Percentiles rank a stretch among this genome's conserved stretches.
Conservation (phyloP, 148 eudicot species). For the Oxyria digyna region DNA sequence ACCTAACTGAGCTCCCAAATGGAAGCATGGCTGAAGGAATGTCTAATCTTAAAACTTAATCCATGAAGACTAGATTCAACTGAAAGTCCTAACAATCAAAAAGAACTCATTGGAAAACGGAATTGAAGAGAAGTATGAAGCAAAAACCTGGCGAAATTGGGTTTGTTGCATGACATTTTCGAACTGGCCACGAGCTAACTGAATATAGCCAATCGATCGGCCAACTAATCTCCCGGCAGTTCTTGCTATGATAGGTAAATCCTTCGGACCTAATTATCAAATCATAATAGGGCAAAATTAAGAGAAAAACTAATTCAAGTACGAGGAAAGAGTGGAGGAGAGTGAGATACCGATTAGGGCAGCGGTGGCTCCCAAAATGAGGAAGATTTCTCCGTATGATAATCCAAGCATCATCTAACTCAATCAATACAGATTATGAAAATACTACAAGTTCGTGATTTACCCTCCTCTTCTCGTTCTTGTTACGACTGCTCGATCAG, state of each 20-base stretch:
- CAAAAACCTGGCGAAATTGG: slow-evolving; percentile 77
- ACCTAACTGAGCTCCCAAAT: background rate
- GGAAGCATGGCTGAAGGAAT: background rate
- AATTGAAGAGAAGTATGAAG: background rate
- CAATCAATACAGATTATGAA: background rate
- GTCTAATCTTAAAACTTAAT: background rate
- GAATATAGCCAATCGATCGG: slow-evolving; percentile 80
- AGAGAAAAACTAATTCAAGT: background rate
- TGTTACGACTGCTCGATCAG: too few species aligned
- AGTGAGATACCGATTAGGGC: slow-evolving; percentile 26
- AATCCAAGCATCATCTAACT: slow-evolving; percentile 31
- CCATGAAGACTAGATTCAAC: background rate
- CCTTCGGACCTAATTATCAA: slow-evolving; percentile 57
- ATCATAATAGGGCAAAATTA: background rate
- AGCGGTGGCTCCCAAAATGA: slow-evolving; percentile 38
- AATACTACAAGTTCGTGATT: background rate
- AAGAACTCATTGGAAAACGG: background rate
- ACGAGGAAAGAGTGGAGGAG: background rate
- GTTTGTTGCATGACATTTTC: slow-evolving; percentile 73
- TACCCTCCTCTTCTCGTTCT: background rate
- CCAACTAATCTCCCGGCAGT: slow-evolving; percentile 79
- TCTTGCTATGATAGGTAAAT: slow-evolving; percentile 62
- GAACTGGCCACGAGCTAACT: slow-evolving; percentile 89
- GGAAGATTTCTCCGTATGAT: slow-evolving; percentile 37
- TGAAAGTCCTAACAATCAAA: background rate